Conservation (phyloP, 768 basidiomycete species). For the Chalciporus pseudorubinellus region DNA sequence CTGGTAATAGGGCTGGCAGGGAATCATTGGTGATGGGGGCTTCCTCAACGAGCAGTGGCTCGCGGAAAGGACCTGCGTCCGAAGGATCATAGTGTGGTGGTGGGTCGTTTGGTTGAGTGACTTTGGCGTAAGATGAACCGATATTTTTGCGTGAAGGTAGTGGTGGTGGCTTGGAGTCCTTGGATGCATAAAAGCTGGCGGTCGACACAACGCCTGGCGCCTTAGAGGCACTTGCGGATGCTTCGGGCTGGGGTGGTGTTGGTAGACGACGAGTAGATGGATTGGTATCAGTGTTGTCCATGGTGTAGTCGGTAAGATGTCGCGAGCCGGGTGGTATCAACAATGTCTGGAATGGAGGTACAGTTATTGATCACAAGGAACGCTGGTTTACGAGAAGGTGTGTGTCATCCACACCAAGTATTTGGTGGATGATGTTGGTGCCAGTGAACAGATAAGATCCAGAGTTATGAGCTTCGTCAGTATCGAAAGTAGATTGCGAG, state of each 20-base stretch:
- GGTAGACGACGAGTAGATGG: constrained; percentile 32
- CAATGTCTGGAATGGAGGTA: not conserved
- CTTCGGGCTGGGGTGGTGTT: constrained; percentile 45
- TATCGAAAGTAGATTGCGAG: constrained; percentile 11
- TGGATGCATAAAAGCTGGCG: constrained; percentile 29
- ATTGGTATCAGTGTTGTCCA: constrained; percentile 49
- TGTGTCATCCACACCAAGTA: constrained; percentile 2
- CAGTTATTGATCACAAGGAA: constrained; percentile 2
- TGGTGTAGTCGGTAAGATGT: constrained; percentile 20
- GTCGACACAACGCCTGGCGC: constrained; percentile 25
- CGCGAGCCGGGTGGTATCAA: constrained; percentile 8
- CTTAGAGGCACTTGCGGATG: constrained; percentile 31
- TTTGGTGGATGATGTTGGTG: constrained; percentile 2
- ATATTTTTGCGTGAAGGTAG: constrained; percentile 33
- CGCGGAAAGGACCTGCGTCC: constrained; percentile 40
- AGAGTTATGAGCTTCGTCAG: not conserved
- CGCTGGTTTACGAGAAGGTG: not conserved
- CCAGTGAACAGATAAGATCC: constrained; percentile 10
- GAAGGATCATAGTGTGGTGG: constrained; percentile 26
- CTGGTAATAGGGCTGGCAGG: constrained; percentile 38
- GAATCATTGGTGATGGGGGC: constrained; percentile 36
- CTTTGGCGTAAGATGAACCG: constrained; percentile 39
- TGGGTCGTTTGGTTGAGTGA: constrained; percentile 27
- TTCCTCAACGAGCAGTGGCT: constrained; percentile 54
- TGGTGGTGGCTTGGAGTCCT: constrained; percentile 33